These are phyloP conservation scores for Pichia terricola DNA, from an alignment of 1,139 yeast species.

Conservation along the genomic window DNA sequence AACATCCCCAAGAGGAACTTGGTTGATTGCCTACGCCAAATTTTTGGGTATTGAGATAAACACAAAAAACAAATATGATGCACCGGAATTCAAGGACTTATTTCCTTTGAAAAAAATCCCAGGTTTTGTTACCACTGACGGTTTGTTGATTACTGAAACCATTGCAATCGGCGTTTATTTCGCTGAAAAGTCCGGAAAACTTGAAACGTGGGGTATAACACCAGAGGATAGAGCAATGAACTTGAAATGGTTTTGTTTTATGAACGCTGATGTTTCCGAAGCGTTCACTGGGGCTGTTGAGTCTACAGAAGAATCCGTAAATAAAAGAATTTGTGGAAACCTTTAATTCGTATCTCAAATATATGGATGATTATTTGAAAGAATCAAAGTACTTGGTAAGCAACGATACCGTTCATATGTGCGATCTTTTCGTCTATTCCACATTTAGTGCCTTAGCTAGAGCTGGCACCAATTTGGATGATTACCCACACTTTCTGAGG, in stretches of 20 bases:
- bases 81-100: neutral
- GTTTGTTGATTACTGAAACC: constrained; percentile 23
- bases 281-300: neutral
- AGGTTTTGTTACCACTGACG: constrained; percentile 22
- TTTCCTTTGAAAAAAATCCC: constrained; percentile 28
- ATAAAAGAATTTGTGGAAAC: too few species aligned
- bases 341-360: too few species aligned
- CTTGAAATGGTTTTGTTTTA: constrained; percentile 23
- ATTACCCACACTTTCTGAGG: too few species aligned
- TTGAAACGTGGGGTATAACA: constrained; percentile 9
- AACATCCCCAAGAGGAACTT: constrained; percentile 1
- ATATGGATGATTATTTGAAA: too few species aligned
- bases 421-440: too few species aligned
- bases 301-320: neutral
- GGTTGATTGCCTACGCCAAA: constrained; percentile 12
- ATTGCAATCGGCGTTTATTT: constrained; percentile 23
- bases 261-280: constrained; percentile 17
- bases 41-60: constrained; percentile 32
- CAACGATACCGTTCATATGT: too few species aligned
- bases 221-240: constrained; percentile 21
- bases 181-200: constrained; percentile 10
- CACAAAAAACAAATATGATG: constrained; percentile 7
- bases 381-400: too few species aligned
- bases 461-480: too few species aligned
- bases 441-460: too few species aligned